phyloP scores from a whole-genome alignment of 148 eudicot genomes.

The Bassia scoparia region DNA sequence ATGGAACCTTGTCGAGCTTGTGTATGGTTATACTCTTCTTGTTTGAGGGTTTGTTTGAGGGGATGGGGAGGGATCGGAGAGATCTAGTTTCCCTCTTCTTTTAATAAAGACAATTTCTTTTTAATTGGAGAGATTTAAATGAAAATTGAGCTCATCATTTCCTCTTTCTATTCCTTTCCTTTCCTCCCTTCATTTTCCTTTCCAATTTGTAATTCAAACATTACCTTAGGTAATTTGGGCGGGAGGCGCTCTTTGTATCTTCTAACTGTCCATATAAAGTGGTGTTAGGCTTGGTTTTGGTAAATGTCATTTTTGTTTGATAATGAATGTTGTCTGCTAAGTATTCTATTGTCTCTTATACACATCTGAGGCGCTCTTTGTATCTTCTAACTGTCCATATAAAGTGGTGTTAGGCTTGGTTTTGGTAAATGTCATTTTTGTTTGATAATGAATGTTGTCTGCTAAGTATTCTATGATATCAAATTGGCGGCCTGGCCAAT shows the following conservation, averaged over 20 bases:
- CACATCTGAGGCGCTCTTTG: not conserved
- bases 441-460: slow-evolving; percentile 4
- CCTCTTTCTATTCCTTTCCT: too few relatives aligned
- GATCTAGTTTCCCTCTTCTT: too few relatives aligned
- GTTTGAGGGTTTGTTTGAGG: too few relatives aligned
- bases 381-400: not conserved
- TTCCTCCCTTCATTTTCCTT: not conserved
- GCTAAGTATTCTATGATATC: not conserved
- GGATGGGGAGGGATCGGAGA: too few relatives aligned
- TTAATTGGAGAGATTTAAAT: too few relatives aligned
- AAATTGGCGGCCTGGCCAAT: not conserved
- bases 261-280: not conserved
- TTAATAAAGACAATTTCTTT: too few relatives aligned
- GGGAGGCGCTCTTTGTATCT: not conserved
- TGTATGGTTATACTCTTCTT: too few relatives aligned
- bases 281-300: slow-evolving; percentile 15
- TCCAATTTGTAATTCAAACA: too few relatives aligned
- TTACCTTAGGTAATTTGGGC: not conserved
- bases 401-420: slow-evolving; percentile 12
- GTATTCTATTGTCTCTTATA: too few relatives aligned
- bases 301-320: slow-evolving; percentile 6
- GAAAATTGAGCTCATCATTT: too few relatives aligned
- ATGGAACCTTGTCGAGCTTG: too few relatives aligned
- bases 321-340: not conserved
- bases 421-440: slow-evolving; percentile 9